Evolutionary conservation across 2,329 filamentous ascomycete species (phyloP).

Genomic region (Aureobasidium lini): DNA sequence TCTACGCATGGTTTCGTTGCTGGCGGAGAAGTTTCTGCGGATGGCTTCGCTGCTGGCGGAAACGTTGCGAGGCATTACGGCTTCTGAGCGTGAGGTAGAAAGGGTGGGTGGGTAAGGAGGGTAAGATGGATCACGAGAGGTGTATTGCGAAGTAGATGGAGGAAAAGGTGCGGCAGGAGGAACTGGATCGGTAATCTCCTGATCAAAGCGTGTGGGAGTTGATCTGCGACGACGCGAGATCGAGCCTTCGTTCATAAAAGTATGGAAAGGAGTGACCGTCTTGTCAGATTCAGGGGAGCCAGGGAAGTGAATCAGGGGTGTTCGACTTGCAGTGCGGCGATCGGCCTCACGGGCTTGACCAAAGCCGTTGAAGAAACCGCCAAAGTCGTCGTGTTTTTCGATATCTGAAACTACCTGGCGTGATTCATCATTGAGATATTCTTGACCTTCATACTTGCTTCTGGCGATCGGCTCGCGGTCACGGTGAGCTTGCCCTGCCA

Average conservation of each 20-base stretch:
- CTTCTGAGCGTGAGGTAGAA: not conserved
- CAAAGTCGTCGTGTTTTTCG: not conserved
- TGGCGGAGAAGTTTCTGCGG: not conserved
- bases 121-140: not conserved
- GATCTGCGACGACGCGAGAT: not conserved
- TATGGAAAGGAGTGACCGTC: not conserved
- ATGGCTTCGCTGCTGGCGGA: not conserved
- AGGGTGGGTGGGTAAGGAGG: not conserved
- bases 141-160: not conserved
- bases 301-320: not conserved
- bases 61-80: not conserved
- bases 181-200: not conserved
- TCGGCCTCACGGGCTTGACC: too few species aligned
- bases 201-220: not conserved
- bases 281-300: not conserved
- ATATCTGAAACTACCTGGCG: not conserved
- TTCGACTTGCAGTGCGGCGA: too few species aligned
- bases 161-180: not conserved
- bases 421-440: not conserved
- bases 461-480: not conserved
- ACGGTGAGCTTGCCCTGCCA: too few species aligned
- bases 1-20: not conserved
- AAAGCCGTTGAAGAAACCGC: not conserved
- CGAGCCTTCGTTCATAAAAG: too few species aligned
- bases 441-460: not conserved